Conservation (phyloP, 257 asterid species). For the Ophiorrhiza pumila region DNA sequence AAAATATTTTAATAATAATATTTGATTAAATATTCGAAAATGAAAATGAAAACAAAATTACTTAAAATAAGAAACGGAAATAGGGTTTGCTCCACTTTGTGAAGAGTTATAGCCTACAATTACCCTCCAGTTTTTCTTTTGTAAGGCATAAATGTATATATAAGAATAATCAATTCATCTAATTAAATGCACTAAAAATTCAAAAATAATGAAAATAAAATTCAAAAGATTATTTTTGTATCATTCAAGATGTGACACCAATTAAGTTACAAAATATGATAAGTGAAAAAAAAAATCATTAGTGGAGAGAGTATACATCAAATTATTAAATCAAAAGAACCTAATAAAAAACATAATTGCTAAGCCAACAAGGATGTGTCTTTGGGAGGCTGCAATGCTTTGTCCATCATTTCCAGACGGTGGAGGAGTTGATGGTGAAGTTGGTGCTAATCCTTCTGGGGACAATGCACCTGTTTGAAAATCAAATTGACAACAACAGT, state of each 20-base stretch:
- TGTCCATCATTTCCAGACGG: neutral
- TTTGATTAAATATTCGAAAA: too few species aligned
- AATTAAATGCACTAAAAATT: neutral
- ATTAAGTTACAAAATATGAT: neutral
- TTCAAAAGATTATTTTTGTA: neutral
- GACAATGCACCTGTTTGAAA: neutral
- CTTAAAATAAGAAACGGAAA: too few species aligned
- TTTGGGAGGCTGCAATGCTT: conserved; percentile 13
- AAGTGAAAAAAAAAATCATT: neutral
- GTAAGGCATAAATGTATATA: too few species aligned
- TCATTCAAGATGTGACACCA: neutral
- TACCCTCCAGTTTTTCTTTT: too few species aligned
- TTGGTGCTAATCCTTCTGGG: conserved; percentile 19
- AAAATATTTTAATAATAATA: too few species aligned
- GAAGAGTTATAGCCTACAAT: too few species aligned
- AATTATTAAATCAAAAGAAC: conserved; percentile 12
- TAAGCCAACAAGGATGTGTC: conserved; percentile 20
- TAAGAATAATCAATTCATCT: too few species aligned
- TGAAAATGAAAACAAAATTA: too few species aligned
- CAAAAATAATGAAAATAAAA: neutral
- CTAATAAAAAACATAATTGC: conserved; percentile 17
- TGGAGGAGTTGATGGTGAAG: conserved; percentile 17
- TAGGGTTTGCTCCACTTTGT: too few species aligned
- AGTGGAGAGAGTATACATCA: neutral
- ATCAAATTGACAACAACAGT: neutral